Base-by-base conservation (phyloP, 352 stramenopile species). In the Globisporangium sylvaticum region DNA sequence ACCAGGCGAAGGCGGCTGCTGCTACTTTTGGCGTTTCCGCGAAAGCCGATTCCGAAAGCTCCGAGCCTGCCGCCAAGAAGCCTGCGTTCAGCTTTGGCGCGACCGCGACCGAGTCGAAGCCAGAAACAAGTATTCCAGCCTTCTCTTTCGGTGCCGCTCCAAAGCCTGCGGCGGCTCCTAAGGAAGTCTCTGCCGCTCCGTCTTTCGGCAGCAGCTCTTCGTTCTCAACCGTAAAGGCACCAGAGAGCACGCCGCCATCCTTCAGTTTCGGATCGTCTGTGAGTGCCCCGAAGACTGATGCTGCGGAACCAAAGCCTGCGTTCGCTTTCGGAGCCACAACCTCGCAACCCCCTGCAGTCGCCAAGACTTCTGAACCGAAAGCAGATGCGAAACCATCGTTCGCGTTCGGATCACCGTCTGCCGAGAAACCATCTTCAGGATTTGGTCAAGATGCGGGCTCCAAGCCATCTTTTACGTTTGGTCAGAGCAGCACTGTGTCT, bases 401-500 rank as follows among this genome's bases (percentile, higher is more conserved):
- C 61, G 70, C 80, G 1, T 88, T 89, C 25, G 79, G 77, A 54
- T 66, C 76, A 3, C 68, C 75, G 22, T 67, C 74, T 10, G 57
- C 58, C 20, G 48, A 62, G 14, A 78, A 77, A 46, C 46, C 72
- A 18, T 72, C 37, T 12, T 37, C 69, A 66, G 74, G 66, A 2
- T 77, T 77, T 48, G 72, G 58, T 32, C 72, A 77, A 50, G 57
- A 67, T n/a, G 10, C 70, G 22, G 52, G 58, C 3, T 72, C 78
- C 54, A 59, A 67, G 22, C 50, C 74, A 59, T 55, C 67, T 8
- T 66, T 66, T 31, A 44, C n/a, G 5, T 66, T 66, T 50, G 61
- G 61, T 2, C 61, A 60, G 46, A 64, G 56, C 42, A 60, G 7
- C 8, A 44, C 55, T 25, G 25, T 22, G 18, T 53, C 64, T 6